A percentile compares a stretch with the other conserved stretches of the same genome.
phyloP scores from a whole-genome alignment of 2,329 filamentous ascomycete species.

The Raffaelea arxii region DNA sequence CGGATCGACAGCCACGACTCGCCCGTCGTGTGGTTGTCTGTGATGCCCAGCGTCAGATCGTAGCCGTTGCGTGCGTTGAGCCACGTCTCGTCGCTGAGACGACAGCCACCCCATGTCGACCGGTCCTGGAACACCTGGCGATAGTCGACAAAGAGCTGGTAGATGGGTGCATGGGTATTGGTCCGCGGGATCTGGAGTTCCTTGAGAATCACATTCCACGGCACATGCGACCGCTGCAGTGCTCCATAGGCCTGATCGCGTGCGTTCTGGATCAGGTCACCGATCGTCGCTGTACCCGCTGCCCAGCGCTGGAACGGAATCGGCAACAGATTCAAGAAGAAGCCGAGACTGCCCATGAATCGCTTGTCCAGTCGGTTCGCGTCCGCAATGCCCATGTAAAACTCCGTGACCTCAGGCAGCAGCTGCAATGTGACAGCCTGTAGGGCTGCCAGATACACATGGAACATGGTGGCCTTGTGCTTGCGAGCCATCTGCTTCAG shows the following conservation, averaged over 20 bases:
- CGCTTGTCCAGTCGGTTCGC: constrained; percentile 21
- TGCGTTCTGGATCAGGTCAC: constrained; percentile 12
- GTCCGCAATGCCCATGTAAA: constrained; percentile 31
- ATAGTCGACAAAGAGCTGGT: constrained; percentile 33
- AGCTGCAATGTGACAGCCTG: constrained; percentile 19
- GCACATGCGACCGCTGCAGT: constrained; percentile 31
- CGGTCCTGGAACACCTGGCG: constrained; percentile 12
- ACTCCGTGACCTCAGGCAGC: constrained; percentile 16
- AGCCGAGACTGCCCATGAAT: constrained; percentile 21
- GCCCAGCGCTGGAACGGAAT: constrained; percentile 23
- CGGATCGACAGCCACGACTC: constrained; percentile 14
- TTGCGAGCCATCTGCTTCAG: background rate
- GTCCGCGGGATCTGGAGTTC: constrained; percentile 31
- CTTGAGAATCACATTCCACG: constrained; percentile 37
- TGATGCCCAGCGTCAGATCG: constrained; percentile 26
- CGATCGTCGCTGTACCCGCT: constrained; percentile 1
- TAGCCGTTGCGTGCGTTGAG: constrained; percentile 15
- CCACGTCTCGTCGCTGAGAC: constrained; percentile 12
- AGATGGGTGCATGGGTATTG: constrained; percentile 30
- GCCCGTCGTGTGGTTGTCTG: constrained; percentile 20
- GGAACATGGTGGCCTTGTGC: constrained; percentile 18
- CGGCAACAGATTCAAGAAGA: constrained; percentile 29
- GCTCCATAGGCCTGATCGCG: constrained; percentile 22
- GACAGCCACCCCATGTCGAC: constrained; percentile 10
- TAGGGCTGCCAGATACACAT: constrained; percentile 24